phyloP scores from a whole-genome alignment of 352 stramenopile species.

The Phytophthora brassicae region DNA sequence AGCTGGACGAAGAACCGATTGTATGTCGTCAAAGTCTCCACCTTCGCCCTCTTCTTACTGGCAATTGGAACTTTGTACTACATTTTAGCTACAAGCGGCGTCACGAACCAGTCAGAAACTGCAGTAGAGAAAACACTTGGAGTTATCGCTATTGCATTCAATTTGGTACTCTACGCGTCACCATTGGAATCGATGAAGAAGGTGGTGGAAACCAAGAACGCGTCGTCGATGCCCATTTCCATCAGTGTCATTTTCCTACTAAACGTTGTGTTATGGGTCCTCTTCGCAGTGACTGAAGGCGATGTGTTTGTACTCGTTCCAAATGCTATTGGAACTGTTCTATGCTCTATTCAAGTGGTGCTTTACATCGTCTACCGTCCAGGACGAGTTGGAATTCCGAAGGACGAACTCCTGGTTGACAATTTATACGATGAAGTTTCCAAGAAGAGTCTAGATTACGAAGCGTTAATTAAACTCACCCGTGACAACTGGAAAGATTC shows the following conservation, averaged over 20 bases:
- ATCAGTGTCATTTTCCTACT: constrained; percentile 40
- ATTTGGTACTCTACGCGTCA: constrained; percentile 45
- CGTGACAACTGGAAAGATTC: not conserved
- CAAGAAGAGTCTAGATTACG: constrained; percentile 13
- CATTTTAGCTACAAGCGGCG: constrained; percentile 27
- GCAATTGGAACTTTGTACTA: constrained; percentile 35
- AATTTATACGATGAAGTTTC: constrained; percentile 3
- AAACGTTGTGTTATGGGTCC: constrained; percentile 51
- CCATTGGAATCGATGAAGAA: constrained; percentile 46
- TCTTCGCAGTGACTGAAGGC: constrained; percentile 37
- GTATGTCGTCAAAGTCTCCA: constrained; percentile 26
- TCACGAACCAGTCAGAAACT: constrained; percentile 29
- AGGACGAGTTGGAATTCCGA: constrained; percentile 1
- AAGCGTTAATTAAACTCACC: constrained; percentile 12
- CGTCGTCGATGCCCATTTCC: constrained; percentile 44
- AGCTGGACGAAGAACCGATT: constrained; percentile 31
- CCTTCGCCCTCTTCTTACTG: constrained; percentile 16
- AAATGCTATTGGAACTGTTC: constrained; percentile 31
- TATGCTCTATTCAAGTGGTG: constrained; percentile 42
- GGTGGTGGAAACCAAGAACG: constrained; percentile 42
- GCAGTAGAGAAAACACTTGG: constrained; percentile 36
- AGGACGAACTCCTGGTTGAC: not conserved
- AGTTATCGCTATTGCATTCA: constrained; percentile 42
- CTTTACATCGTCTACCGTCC: constrained; percentile 45
- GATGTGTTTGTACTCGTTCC: constrained; percentile 46